phyloP scores from a whole-genome alignment of 345 rosid genomes.

The Citrus unshiu region DNA sequence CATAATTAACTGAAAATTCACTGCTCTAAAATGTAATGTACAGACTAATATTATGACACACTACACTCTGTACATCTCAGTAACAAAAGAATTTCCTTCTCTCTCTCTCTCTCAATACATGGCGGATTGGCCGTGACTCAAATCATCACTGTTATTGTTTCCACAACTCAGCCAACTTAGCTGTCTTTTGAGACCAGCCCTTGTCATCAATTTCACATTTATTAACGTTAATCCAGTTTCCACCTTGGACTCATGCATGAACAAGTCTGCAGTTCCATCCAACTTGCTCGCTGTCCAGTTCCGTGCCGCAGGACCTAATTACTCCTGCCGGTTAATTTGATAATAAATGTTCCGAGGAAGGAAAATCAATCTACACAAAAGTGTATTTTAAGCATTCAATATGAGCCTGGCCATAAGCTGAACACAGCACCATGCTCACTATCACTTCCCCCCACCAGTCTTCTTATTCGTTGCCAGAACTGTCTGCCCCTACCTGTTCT shows the following conservation, averaged over 20 bases:
- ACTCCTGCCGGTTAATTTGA: background rate
- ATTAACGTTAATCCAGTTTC: background rate
- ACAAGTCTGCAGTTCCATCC: background rate
- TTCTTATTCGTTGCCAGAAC: slow-evolving; percentile 64
- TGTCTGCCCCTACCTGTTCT: slow-evolving; percentile 43
- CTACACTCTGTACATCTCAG: slow-evolving; percentile 20
- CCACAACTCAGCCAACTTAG: background rate
- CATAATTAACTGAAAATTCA: background rate
- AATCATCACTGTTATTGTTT: background rate
- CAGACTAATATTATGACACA: background rate
- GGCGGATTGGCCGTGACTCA: background rate
- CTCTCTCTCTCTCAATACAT: background rate
- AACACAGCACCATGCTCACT: slow-evolving; percentile 56
- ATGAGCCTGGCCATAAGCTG: slow-evolving; percentile 56
- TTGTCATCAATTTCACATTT: background rate
- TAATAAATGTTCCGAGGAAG: background rate
- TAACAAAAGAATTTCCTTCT: background rate
- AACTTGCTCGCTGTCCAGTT: background rate
- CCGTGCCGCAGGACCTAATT: background rate
- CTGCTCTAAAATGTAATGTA: background rate
- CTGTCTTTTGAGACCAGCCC: background rate
- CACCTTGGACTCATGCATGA: background rate
- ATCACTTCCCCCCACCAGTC: slow-evolving; percentile 57
- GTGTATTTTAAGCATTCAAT: slow-evolving; percentile 25
- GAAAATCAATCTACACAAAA: slow-evolving; percentile 17